Evolutionary conservation across 139 green algal genomes (phyloP), one percentile per base, ranked within the genome.

Genomic region (Chlorella sp.): DNA sequence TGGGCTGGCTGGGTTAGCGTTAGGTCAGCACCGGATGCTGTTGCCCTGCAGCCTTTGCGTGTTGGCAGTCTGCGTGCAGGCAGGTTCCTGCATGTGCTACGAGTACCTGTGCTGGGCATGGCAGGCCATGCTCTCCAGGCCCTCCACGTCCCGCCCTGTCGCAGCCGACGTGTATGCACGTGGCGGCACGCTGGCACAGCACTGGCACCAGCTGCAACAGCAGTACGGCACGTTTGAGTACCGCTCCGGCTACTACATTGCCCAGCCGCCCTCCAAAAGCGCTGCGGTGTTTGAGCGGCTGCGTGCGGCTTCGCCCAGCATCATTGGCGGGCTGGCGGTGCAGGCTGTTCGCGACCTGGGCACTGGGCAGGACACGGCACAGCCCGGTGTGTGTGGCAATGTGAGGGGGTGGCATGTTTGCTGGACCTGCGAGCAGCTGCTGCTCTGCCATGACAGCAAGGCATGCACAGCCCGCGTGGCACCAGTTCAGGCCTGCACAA

Each of bases 161-260:
- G 67, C 67, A 51, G 90, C 86, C 8, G 54, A 85, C 28, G 70
- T 93, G 54, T 87, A 92, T 67, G 43, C 76, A 19, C 38, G 62
- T 9, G 88, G 90, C 51, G 76, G 28, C 32, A 92, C 83, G 32
- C 87, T 95, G 69, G 67, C 73, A 8, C 41, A 85, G 83, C 90
- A 91, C 85, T 78, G 62, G 79, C 43, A 48, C 32, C 34, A n/a
- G n/a, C 79, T 84, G 64, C 79, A 56, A 19, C 32, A 84, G 64
- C 79, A 22, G 62, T 84, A 76, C 44, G 92, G 92, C 17, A 43
- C 48, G n/a, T 91, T 89, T 80, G 89, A 90, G 46, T 91, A 85
- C 48, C 89, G 90, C n/a, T 60, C 85, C 16, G 81, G 87, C 22
- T 95, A 95, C 89, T 95, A 93, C 84, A 84, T 95, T 30, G 82